Percentiles rank a stretch among this genome's conserved stretches.
Conservation (phyloP, 768 basidiomycete species). For the Crassisporium funariophilum region DNA sequence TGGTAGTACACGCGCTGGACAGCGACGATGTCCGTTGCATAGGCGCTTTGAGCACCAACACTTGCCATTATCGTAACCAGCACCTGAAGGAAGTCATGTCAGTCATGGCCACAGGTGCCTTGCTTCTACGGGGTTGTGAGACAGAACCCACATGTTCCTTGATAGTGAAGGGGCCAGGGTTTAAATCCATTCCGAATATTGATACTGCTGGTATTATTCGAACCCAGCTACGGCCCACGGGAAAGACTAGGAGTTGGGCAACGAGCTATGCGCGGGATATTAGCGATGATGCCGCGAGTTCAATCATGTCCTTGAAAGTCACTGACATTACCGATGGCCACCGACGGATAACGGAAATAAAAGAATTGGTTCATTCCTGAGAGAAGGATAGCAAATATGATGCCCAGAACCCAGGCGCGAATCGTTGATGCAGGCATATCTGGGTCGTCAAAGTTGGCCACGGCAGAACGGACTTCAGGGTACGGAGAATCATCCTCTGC, state of each 20-base stretch:
- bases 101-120: slow-evolving; percentile 6
- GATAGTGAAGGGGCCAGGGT: slow-evolving; percentile 77
- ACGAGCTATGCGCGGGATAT: slow-evolving; percentile 46
- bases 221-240: slow-evolving; percentile 70
- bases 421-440: slow-evolving; percentile 61
- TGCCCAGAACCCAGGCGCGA: slow-evolving; percentile 61
- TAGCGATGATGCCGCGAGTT: slow-evolving; percentile 5
- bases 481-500: slow-evolving; percentile 79
- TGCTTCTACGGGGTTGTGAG: slow-evolving; percentile 4
- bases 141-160: slow-evolving; percentile 54
- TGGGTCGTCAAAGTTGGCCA: slow-evolving; percentile 72
- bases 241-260: slow-evolving; percentile 72
- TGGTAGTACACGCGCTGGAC: slow-evolving; percentile 74
- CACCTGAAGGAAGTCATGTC: slow-evolving; percentile 36
- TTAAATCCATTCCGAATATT: slow-evolving; percentile 62
- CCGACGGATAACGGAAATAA: slow-evolving; percentile 69
- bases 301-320: slow-evolving; percentile 1
- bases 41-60: slow-evolving; percentile 57
- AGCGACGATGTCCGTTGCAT: slow-evolving; percentile 72
- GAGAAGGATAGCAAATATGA: slow-evolving; percentile 58
- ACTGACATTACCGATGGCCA: slow-evolving; percentile 55
- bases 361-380: slow-evolving; percentile 82
- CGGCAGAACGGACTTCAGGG: slow-evolving; percentile 79
- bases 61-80: slow-evolving; percentile 68
- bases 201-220: slow-evolving; percentile 51